Base-by-base conservation (phyloP, 2,329 filamentous ascomycete genomes). In the Colletotrichum sp. region DNA sequence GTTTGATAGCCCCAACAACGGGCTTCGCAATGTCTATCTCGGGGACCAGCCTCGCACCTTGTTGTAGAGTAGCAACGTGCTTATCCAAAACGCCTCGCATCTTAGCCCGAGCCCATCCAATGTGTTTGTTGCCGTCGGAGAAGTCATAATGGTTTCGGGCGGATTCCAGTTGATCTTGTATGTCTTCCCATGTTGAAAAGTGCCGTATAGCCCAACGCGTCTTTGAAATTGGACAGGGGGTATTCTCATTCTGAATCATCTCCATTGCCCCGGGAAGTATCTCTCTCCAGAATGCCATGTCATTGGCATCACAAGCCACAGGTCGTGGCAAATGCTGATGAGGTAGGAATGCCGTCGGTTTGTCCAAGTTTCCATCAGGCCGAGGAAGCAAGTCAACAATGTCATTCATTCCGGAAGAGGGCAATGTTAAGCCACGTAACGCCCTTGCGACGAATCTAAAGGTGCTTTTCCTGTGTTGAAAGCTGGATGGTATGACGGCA, bases 121-220 rank as follows among this genome's bases (percentile, higher is more conserved):
- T 2, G 16, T 43, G 36, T 43, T 18, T 18, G 1, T 18, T 43
- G 4, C 8, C 8, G 2, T 43, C 16, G 1, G 16, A 18, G 2
- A 43, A 43, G 15, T 43, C 36, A 2, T 43, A 43, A 18, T 43
- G 36, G 0, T 9, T 5, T 9, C 36, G 36, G 8, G 36, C 36
- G 36, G 4, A 1, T 18, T 43, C 16, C 2, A 43, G 3, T 18
- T 43, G 36, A 18, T 9, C 1, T 43, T 18, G 36, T 1, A 43
- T 18, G 8, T 6, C 36, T 9, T 43, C 16, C 36, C 36, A 43
- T 6, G 16, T 9, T 3, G 36, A 9, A 3, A 43, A 6, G 8
- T 43, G 36, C 5, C 36, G 0, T 5, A 43, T 3, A 0, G 36
- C 16, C 36, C 36, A 43, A 9, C 0, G 0, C 3, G 16, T 6